Evolutionary conservation across 1,284 basidiomycete genomes (phyloP), one percentile per base, ranked within the genome.

Genomic region (Coriolopsis trogii): DNA sequence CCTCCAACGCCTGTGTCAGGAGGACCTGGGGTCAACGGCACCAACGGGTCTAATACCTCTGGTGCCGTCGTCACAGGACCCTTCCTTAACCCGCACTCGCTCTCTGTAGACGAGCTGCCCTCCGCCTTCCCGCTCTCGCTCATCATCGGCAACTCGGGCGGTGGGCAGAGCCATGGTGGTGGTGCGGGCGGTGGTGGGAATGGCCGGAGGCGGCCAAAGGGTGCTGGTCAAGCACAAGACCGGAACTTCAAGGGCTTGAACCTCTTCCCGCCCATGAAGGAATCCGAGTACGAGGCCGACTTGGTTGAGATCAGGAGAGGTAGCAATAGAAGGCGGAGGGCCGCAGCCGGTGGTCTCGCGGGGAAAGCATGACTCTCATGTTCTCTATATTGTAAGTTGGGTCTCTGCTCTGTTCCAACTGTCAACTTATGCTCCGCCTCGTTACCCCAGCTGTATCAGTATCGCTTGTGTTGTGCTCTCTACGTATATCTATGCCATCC

Each of bases 111-210:
- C 60, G 89, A 92, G 63, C 78, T 92, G 24, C 86, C 88, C 1
- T 91, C 89, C 0, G 87, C 87, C 3, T 92, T 91, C 73, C 87
- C 89, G 0, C 74, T 92, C 13, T 82, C 89, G 3, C 78, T 92
- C 18, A 87, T 85, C 3, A 63, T 66, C n/a, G 60, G 62, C 16
- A 61, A 66, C 25, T 31, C 58, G 0, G 62, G 74, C 79, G 15
- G 69, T 67, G 26, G 56, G 63, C 15, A 66, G 69, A 45, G 59
- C 62, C 18, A 66, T 75, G 71, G 51, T 67, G 40, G 66, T 65
- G 69, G 69, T 1, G 61, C 33, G 9, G 69, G 70, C 5, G 75
- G 72, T 2, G 72, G 61, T 3, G 72, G 76, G 9, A 79, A 78
- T 7, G 75, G 79, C 2, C 66, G 82, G 46, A 68, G 84, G 49